Base-by-base conservation (phyloP, 2,329 filamentous ascomycete genomes). In the Huntiella moniliformis region DNA sequence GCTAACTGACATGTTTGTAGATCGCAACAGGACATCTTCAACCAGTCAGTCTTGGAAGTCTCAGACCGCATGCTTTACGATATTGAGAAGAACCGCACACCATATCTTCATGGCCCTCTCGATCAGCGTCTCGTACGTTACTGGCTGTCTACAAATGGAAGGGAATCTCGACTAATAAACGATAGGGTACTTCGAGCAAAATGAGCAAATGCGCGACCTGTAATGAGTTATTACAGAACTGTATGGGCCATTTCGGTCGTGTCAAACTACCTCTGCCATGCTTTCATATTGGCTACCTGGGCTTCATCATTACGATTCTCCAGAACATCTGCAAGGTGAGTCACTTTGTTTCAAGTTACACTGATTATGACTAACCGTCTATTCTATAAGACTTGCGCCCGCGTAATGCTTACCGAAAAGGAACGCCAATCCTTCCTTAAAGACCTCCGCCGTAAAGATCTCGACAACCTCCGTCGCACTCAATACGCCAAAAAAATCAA, bases 251-350 rank as follows among this genome's bases (percentile, higher is more conserved):
- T 61, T 98, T 96, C 57, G 91, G 91, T 40, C 81, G 95, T 62
- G 82, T 98, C 55, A 78, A 83, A 56, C 73, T 98, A 11, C 84
- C 88, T 1, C 68, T 98, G 44, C 91, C 91, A 3, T 85, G 82
- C 38, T 96, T 96, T 57, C 91, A 98, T 58, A 86, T 96, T 53
- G 91, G 91, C 34, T 98, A 95, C 59, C 74, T 98, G 55, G 91
- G 86, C 59, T 86, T 92, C 59, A 85, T 91, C 52, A 88, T 93
- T 58, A 79, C 79, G 38, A 87, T 94, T 47, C 70, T 98, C 17
- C 87, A 96, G 59, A 82, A 91, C 56, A 92, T 98, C 53, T 98
- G 91, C 77, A 98, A 94, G 58, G 63, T 71, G 57, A 38, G 57
- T 17, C 17, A 16, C n/a, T 8, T 18, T 16, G 5, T 12, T 38